phyloP scores from a whole-genome alignment of 2,329 filamentous ascomycete genomes.

The Periconia sp. region DNA sequence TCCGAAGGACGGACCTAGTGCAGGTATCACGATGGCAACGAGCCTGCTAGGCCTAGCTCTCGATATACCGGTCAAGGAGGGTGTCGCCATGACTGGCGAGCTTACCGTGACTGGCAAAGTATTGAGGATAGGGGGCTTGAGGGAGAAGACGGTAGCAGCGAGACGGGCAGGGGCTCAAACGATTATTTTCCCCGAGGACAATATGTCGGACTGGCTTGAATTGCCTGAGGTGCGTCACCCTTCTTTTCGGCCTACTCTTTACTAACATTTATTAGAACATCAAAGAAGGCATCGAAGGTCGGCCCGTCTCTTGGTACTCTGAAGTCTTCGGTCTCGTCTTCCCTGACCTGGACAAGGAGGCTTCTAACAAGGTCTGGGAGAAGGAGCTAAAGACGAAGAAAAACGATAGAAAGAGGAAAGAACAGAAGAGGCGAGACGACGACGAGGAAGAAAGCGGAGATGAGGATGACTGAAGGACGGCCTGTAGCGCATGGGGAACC shows the following conservation, averaged over 20 bases:
- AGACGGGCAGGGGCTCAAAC: constrained; percentile 89
- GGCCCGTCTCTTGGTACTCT: constrained; percentile 88
- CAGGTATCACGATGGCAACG: constrained; percentile 98
- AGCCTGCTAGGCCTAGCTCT: constrained; percentile 85
- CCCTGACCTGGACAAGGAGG: constrained; percentile 74
- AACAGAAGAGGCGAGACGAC: constrained; percentile 48
- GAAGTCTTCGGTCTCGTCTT: constrained; percentile 95
- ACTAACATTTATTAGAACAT: constrained; percentile 74
- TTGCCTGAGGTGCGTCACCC: constrained; percentile 93
- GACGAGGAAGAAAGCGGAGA: constrained; percentile 51
- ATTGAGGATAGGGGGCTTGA: constrained; percentile 86
- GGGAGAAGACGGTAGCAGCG: constrained; percentile 97
- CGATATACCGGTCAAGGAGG: constrained; percentile 77
- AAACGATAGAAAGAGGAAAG: constrained; percentile 42
- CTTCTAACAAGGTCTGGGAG: constrained; percentile 76
- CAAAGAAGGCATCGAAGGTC: constrained; percentile 92
- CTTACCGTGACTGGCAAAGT: constrained; percentile 97
- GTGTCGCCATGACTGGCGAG: constrained; percentile 97
- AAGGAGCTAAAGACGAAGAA: constrained; percentile 57
- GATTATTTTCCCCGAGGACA: constrained; percentile 94
- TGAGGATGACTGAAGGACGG: constrained; percentile 34
- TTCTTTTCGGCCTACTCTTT: neutral
- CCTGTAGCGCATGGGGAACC: neutral
- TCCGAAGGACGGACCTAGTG: constrained; percentile 80
- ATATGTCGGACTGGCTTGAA: constrained; percentile 96